Conservation (phyloP, 139 green algal species). For the Chlamydomonas schloesseri region DNA sequence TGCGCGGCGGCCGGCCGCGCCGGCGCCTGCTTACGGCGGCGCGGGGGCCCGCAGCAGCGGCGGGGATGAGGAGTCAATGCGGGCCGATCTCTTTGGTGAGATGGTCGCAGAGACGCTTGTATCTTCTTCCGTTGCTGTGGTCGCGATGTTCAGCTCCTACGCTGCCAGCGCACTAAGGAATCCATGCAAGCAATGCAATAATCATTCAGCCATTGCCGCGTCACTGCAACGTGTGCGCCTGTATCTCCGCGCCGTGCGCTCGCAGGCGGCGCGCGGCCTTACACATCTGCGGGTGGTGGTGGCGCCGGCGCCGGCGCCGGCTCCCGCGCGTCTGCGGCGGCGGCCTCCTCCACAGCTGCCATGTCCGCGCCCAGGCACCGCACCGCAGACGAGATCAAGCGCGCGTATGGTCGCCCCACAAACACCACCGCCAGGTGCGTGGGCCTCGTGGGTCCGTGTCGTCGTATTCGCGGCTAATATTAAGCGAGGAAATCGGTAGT, state of each 20-base stretch:
- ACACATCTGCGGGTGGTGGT: not conserved
- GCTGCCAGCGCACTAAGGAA: too few species aligned
- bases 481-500: too few species aligned
- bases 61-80: not conserved
- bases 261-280: not conserved
- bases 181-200: too few species aligned
- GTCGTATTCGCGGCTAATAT: too few species aligned
- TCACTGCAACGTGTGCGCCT: too few species aligned
- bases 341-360: not conserved
- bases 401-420: constrained; percentile 50
- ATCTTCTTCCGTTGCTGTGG: too few species aligned
- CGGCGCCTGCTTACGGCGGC: not conserved
- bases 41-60: not conserved
- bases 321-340: not conserved
- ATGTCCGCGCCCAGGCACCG: constrained; percentile 6
- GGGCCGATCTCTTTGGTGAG: constrained; percentile 29
- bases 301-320: not conserved
- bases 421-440: not conserved
- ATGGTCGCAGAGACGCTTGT: too few species aligned
- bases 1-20: not conserved
- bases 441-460: too few species aligned
- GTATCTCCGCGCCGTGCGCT: too few species aligned
- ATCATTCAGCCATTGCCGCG: too few species aligned
- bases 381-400: constrained; percentile 60
- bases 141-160: too few species aligned